Evolutionary conservation across 352 stramenopile genomes (phyloP).

Genomic region (Globisporangium megalacanthum): DNA sequence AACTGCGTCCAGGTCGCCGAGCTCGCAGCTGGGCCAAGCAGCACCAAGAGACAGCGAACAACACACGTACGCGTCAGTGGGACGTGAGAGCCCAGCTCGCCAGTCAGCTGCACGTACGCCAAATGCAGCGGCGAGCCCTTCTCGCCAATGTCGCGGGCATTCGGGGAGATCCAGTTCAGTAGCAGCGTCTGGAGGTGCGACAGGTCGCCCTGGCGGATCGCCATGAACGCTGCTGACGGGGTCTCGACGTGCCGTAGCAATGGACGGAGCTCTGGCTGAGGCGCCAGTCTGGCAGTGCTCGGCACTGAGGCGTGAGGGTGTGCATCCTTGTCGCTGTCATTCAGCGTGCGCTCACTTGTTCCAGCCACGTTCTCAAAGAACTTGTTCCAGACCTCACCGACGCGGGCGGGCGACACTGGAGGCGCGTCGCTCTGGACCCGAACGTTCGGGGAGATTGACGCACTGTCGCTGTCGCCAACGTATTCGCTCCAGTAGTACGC

Average conservation of each 20-base stretch:
- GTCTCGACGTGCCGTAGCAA: background rate
- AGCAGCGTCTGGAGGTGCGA: slow-evolving; percentile 41
- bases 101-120: slow-evolving; percentile 25
- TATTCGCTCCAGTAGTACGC: slow-evolving; percentile 8
- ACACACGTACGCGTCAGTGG: background rate
- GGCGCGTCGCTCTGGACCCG: background rate
- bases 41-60: slow-evolving; percentile 10
- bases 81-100: slow-evolving; percentile 1
- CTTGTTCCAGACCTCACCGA: slow-evolving; percentile 66
- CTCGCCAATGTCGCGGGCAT: slow-evolving; percentile 50
- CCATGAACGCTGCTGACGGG: slow-evolving; percentile 33
- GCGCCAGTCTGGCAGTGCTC: background rate
- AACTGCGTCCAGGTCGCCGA: slow-evolving; percentile 57
- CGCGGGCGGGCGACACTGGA: slow-evolving; percentile 29
- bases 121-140: slow-evolving; percentile 69
- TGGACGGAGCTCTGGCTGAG: background rate
- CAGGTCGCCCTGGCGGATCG: slow-evolving; percentile 40
- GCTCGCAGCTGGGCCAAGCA: slow-evolving; percentile 35
- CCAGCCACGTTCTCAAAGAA: slow-evolving; percentile 70
- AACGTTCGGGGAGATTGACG: background rate
- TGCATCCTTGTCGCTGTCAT: background rate
- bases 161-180: slow-evolving; percentile 40
- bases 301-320: background rate
- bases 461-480: background rate
- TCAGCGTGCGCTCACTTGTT: background rate